These are phyloP conservation scores for Claviceps paspali DNA, from an alignment of 2,329 filamentous ascomycete species.

Conservation along the genomic window DNA sequence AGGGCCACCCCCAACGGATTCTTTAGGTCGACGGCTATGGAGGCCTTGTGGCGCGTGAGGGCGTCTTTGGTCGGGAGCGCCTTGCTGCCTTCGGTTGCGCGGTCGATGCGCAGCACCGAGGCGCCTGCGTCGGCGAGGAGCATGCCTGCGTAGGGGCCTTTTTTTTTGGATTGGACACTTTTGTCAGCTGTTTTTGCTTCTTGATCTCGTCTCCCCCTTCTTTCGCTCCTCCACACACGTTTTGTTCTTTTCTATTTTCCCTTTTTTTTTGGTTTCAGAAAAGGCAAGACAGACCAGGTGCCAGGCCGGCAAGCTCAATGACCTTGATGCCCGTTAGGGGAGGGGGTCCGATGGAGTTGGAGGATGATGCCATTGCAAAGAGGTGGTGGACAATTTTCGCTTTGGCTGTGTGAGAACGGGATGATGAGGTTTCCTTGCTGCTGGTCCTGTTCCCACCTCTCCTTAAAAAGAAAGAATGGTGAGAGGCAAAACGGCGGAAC, in stretches of 20 bases:
- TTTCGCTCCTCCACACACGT: too few species aligned
- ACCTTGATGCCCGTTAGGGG: slow-evolving; percentile 37
- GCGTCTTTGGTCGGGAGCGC: slow-evolving; percentile 46
- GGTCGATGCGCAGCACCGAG: slow-evolving; percentile 75
- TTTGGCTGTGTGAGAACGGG: too few species aligned
- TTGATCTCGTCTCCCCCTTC: too few species aligned
- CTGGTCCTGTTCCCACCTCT: too few species aligned
- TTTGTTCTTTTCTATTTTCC: too few species aligned
- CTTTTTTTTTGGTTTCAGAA: background rate
- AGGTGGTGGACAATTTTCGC: too few species aligned
- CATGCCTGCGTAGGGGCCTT: slow-evolving; percentile 77
- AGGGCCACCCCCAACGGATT: slow-evolving; percentile 45
- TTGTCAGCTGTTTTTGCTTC: too few species aligned
- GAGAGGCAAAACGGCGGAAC: too few species aligned
- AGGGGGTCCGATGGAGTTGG: slow-evolving; percentile 9
- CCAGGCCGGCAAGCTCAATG: slow-evolving; percentile 45
- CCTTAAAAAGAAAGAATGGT: too few species aligned
- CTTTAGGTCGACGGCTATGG: slow-evolving; percentile 69
- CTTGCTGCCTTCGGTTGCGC: slow-evolving; percentile 25
- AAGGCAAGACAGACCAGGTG: slow-evolving; percentile 34
- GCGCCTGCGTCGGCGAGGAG: slow-evolving; percentile 84
- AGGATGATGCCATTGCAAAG: too few species aligned
- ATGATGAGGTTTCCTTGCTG: background rate
- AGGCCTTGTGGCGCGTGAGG: slow-evolving; percentile 67
- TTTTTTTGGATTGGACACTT: background rate